These are phyloP conservation scores for Ilyonectria robusta DNA, from an alignment of 2,329 filamentous ascomycete genomes.

Conservation along the genomic window DNA sequence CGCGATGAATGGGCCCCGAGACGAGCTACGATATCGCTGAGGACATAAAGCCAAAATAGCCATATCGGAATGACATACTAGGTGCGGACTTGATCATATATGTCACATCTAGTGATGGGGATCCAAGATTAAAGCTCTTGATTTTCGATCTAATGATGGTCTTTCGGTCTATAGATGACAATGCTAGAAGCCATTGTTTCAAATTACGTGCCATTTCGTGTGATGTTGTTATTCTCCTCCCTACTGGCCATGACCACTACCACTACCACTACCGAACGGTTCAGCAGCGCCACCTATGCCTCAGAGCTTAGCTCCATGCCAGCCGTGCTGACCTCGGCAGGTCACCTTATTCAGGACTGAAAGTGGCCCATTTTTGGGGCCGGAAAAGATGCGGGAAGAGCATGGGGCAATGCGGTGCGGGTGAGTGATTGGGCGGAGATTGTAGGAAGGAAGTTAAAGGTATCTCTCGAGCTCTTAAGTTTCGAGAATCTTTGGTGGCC, in stretches of 20 bases:
- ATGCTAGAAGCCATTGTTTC: too few species aligned
- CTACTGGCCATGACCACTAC: not conserved
- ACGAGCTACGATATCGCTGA: constrained; percentile 3
- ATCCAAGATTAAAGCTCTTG: too few species aligned
- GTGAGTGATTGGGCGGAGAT: not conserved
- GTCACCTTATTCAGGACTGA: not conserved
- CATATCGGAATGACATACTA: not conserved
- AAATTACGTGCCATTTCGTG: too few species aligned
- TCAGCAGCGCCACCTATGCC: not conserved
- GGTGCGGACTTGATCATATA: not conserved
- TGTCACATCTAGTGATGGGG: too few species aligned
- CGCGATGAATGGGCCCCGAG: not conserved
- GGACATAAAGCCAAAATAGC: constrained; percentile 1
- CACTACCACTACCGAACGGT: too few species aligned
- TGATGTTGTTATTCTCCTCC: too few species aligned
- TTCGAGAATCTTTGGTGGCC: too few species aligned
- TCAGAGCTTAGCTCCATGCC: constrained; percentile 7
- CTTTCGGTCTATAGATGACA: not conserved
- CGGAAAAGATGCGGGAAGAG: not conserved
- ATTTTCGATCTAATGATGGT: too few species aligned
- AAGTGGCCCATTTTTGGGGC: not conserved
- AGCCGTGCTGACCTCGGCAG: not conserved
- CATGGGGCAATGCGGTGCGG: not conserved
- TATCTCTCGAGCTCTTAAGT: too few species aligned
- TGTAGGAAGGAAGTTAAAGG: not conserved